A percentile compares a stretch with the other conserved stretches of the same genome.
Evolutionary conservation across 306 rosid genomes (phyloP).

Genomic region (Urtica urens): DNA sequence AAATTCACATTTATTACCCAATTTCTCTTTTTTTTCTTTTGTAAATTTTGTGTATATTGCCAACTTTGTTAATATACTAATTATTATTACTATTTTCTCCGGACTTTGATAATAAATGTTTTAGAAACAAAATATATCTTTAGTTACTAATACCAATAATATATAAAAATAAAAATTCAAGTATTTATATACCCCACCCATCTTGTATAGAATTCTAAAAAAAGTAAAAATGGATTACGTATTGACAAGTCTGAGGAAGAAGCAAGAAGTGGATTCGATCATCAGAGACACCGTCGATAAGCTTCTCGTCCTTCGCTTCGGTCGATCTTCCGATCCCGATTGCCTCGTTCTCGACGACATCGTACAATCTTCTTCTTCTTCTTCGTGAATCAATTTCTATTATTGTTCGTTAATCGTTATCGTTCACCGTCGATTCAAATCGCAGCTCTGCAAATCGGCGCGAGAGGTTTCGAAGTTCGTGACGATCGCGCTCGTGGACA

Average conservation of each 20-base stretch:
- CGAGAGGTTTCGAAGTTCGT: conserved; percentile 82
- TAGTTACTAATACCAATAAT: too few relatives aligned
- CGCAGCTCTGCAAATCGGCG: conserved; percentile 65
- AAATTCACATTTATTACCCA: too few relatives aligned
- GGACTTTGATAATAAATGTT: too few relatives aligned
- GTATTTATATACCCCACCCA: too few relatives aligned
- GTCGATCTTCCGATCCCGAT: conserved; percentile 47
- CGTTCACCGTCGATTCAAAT: background rate
- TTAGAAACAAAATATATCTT: too few relatives aligned
- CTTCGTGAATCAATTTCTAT: background rate
- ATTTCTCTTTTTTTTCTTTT: too few relatives aligned
- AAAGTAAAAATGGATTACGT: conserved; percentile 28
- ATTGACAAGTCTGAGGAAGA: conserved; percentile 38
- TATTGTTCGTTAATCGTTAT: background rate
- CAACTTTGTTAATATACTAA: too few relatives aligned
- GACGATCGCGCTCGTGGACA: conserved; percentile 54
- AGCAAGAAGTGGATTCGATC: conserved; percentile 57
- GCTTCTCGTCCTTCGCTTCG: conserved; percentile 80
- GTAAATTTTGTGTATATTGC: too few relatives aligned
- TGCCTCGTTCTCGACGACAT: conserved; percentile 66
- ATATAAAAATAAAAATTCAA: too few relatives aligned
- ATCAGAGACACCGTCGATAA: conserved; percentile 72
- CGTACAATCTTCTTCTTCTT: conserved; percentile 23
- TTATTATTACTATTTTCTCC: too few relatives aligned
- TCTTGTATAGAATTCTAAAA: too few relatives aligned